Evolutionary conservation across 169 alveolate species (phyloP).

Genomic region (Cryptosporidium tyzzeri): DNA sequence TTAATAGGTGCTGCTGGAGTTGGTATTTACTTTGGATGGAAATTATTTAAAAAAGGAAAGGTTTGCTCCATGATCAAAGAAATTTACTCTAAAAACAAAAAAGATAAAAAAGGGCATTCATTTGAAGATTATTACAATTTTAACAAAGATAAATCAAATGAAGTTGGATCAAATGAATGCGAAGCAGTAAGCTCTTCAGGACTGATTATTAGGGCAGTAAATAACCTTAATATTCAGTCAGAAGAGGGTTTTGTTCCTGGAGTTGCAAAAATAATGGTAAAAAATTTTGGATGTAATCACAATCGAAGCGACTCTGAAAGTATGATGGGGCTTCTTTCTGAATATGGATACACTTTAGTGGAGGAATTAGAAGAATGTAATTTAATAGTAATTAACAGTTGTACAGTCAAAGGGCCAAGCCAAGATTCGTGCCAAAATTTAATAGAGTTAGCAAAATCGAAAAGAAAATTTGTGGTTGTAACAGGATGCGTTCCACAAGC

Average conservation of each 20-base stretch:
- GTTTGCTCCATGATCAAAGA: constrained; percentile 1
- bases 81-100: background rate
- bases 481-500: constrained; percentile 98
- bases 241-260: constrained; percentile 84
- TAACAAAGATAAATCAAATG: background rate
- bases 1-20: constrained; percentile 53
- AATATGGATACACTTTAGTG: constrained; percentile 93
- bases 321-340: constrained; percentile 91
- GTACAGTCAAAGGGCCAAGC: constrained; percentile 99
- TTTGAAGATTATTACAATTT: background rate
- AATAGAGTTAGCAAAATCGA: constrained; percentile 78
- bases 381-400: constrained; percentile 93
- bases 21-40: constrained; percentile 57
- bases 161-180: background rate
- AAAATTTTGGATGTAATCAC: constrained; percentile 99
- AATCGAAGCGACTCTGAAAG: constrained; percentile 97
- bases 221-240: background rate
- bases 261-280: constrained; percentile 88
- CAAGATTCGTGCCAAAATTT: constrained; percentile 92
- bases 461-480: constrained; percentile 83
- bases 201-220: constrained; percentile 9
- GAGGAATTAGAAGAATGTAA: constrained; percentile 92
- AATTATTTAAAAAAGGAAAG: background rate
- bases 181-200: constrained; percentile 10
- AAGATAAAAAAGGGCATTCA: background rate